phyloP scores from a whole-genome alignment of 192 early-diverging fungal species.

The Neocallimastix lanati region DNA sequence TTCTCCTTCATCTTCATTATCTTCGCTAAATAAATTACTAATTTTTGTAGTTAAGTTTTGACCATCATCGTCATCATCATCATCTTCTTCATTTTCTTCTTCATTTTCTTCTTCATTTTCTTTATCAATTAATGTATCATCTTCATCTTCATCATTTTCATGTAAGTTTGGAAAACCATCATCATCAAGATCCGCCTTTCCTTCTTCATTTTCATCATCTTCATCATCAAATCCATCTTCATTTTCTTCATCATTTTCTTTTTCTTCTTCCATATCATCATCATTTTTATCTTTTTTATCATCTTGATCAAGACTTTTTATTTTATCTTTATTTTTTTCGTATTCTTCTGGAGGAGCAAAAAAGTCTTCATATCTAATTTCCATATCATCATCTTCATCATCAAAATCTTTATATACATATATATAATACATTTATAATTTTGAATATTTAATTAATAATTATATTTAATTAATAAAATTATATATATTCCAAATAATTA shows the following conservation, averaged over 20 bases:
- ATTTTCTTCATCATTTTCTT: slow-evolving; percentile 17
- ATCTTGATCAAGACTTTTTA: background rate
- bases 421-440: slow-evolving; percentile 4
- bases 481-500: no score
- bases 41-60: slow-evolving; percentile 15
- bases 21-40: slow-evolving; percentile 31
- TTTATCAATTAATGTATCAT: slow-evolving; percentile 9
- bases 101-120: slow-evolving; percentile 11
- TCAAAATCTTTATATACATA: slow-evolving; percentile 1
- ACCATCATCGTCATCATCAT: slow-evolving; percentile 17
- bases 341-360: background rate
- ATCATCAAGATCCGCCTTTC: slow-evolving; percentile 1
- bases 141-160: slow-evolving; percentile 12
- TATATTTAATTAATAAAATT: no score
- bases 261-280: slow-evolving; percentile 10
- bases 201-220: slow-evolving; percentile 5
- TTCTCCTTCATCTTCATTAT: slow-evolving; percentile 3
- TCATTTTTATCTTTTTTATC: slow-evolving; percentile 14
- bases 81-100: slow-evolving; percentile 6
- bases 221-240: slow-evolving; percentile 13
- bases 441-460: no score
- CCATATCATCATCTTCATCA: slow-evolving; percentile 4
- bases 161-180: background rate
- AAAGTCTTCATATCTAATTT: background rate
- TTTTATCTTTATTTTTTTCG: slow-evolving; percentile 3